phyloP scores from a whole-genome alignment of 1,284 basidiomycete genomes.

The Gymnopus androsaceus region DNA sequence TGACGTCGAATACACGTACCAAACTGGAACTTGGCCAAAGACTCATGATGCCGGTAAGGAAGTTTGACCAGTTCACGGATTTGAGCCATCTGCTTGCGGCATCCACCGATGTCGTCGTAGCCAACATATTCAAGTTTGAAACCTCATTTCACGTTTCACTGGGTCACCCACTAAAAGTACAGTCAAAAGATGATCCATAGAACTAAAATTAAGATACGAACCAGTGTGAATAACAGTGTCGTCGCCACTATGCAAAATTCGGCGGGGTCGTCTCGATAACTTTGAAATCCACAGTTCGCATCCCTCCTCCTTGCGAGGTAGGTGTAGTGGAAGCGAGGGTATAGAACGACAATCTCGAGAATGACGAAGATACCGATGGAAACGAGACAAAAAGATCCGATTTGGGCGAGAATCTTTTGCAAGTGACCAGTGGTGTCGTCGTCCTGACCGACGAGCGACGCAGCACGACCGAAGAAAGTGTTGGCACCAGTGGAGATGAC shows the following conservation, averaged over 20 bases:
- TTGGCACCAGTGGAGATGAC: slow-evolving; percentile 96
- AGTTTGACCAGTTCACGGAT: slow-evolving; percentile 99
- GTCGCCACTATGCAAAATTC: slow-evolving; percentile 96
- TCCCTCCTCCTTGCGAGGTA: slow-evolving; percentile 98
- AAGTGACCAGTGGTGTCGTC: slow-evolving; percentile 96
- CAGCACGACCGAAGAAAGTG: slow-evolving; percentile 95
- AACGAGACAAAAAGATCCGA: slow-evolving; percentile 93
- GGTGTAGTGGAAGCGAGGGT: slow-evolving; percentile 83
- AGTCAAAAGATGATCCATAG: slow-evolving; percentile 24
- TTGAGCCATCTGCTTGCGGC: slow-evolving; percentile 99
- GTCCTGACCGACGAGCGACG: slow-evolving; percentile 92
- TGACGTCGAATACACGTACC: slow-evolving; percentile 37
- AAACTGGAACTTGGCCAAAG: slow-evolving; percentile 54
- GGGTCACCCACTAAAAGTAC: slow-evolving; percentile 85
- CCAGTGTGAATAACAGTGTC: slow-evolving; percentile 95
- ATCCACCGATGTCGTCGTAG: slow-evolving; percentile 99
- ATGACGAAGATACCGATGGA: slow-evolving; percentile 93
- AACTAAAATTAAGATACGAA: slow-evolving; percentile 29
- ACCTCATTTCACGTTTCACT: slow-evolving; percentile 98
- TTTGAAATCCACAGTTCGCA: slow-evolving; percentile 99
- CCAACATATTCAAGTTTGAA: slow-evolving; percentile 93
- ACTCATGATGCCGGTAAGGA: slow-evolving; percentile 88
- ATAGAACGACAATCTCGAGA: slow-evolving; percentile 87
- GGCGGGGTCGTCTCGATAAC: slow-evolving; percentile 94
- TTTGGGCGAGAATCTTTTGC: slow-evolving; percentile 96